Evolutionary conservation across 75 land plant genomes (phyloP).

Genomic region (Cupressus sempervirens): DNA sequence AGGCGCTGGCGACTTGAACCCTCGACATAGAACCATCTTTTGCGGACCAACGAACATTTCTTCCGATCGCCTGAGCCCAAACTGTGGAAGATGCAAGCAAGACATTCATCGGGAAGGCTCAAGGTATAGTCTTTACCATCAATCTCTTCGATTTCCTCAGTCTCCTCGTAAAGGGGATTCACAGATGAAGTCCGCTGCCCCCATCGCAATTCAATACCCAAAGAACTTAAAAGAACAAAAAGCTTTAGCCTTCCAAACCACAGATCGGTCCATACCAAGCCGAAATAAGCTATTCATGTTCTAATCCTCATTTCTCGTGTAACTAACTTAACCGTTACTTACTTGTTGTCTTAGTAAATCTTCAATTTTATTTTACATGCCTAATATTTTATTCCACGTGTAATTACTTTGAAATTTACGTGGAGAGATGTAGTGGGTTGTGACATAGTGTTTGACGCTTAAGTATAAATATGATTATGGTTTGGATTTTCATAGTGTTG

Average conservation of each 20-base stretch:
- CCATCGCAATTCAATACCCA: neutral
- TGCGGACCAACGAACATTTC: constrained; percentile 72
- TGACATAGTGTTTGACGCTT: no score
- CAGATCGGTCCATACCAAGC: neutral
- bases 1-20: constrained; percentile 73
- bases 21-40: constrained; percentile 71
- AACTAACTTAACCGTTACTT: no score
- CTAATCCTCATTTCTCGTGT: no score
- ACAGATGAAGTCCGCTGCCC: neutral
- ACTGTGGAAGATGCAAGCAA: constrained; percentile 63
- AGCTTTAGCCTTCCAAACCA: no score
- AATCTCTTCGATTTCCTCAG: neutral
- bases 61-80: constrained; percentile 64
- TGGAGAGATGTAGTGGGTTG: no score
- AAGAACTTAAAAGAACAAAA: neutral
- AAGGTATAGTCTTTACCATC: neutral
- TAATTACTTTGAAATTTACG: no score
- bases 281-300: neutral
- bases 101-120: constrained; percentile 65
- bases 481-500: no score
- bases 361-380: no score
- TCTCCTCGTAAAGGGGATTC: neutral
- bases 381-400: no score
- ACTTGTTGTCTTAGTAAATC: no score
- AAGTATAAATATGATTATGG: no score